Conservation (phyloP, 129 eudicot genomes). For the Tagetes patula region DNA sequence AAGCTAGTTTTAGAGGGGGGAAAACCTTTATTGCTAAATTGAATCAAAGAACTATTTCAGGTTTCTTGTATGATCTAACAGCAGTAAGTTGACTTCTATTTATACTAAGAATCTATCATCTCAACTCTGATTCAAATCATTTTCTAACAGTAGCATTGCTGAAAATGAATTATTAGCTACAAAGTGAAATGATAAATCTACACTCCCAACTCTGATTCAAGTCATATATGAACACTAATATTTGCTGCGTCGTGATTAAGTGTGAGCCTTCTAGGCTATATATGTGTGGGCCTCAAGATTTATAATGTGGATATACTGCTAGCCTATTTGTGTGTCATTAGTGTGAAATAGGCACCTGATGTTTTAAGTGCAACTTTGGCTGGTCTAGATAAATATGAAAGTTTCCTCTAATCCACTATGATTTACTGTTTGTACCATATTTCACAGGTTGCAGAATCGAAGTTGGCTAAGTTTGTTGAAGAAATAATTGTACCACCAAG, state of each 20-base stretch:
- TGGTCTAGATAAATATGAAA: not conserved
- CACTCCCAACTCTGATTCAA: not conserved
- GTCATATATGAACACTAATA: not conserved
- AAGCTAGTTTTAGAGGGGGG: not conserved
- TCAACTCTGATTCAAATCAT: conserved; percentile 5
- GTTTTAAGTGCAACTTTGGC: conserved; percentile 5
- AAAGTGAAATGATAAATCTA: not conserved
- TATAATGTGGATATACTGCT: not conserved
- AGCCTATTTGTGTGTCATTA: conserved; percentile 6
- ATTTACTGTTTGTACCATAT: conserved; percentile 29
- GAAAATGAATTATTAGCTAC: conserved; percentile 4
- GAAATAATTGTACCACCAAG: conserved; percentile 98
- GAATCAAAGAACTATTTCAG: not conserved
- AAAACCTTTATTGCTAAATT: not conserved
- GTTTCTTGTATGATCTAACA: not conserved
- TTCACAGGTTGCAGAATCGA: conserved; percentile 90
- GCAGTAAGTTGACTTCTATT: not conserved
- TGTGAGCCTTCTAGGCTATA: not conserved
- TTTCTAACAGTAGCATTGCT: not conserved
- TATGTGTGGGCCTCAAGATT: not conserved
- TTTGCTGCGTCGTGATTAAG: not conserved
- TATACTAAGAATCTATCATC: not conserved
- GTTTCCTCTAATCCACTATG: conserved; percentile 7
- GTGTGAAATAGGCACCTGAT: conserved; percentile 17
- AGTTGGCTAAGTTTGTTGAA: conserved; percentile 94